Conservation (phyloP, 2,329 filamentous ascomycete genomes). For the Eutypella sp. region DNA sequence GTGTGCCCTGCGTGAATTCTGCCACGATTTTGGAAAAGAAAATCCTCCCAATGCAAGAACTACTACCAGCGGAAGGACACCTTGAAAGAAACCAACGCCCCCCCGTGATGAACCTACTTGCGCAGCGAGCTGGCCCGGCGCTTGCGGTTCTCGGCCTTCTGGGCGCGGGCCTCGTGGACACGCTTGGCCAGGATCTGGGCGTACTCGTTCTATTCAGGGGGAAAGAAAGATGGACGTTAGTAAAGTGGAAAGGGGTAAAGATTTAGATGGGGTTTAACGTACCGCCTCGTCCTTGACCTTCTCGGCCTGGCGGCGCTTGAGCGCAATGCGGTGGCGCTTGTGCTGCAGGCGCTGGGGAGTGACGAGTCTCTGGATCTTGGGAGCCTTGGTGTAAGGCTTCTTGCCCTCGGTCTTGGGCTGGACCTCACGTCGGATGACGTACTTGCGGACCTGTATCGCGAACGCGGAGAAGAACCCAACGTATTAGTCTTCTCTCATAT, state of each 20-base stretch:
- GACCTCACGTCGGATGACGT: conserved; percentile 98
- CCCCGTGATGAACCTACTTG: conserved; percentile 63
- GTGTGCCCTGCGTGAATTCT: no score
- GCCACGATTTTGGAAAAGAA: no score
- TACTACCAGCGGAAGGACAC: conserved; percentile 33
- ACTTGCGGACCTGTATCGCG: conserved; percentile 84
- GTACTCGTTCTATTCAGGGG: conserved; percentile 81
- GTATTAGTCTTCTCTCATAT: conserved; percentile 32
- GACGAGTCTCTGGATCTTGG: conserved; percentile 99
- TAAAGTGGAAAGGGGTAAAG: conserved; percentile 1
- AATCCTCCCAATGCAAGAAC: conserved; percentile 32
- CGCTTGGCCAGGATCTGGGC: conserved; percentile 94
- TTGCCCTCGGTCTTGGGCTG: conserved; percentile 96
- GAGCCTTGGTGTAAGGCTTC: conserved; percentile 98
- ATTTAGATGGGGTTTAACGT: conserved; percentile 40
- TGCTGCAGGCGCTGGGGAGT: conserved; percentile 99
- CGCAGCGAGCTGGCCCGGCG: conserved; percentile 91
- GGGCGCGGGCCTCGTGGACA: conserved; percentile 90
- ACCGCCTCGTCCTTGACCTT: conserved; percentile 98
- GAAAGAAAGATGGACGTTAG: no score
- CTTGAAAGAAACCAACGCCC: conserved; percentile 31
- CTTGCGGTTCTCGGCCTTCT: conserved; percentile 93
- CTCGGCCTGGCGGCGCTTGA: conserved; percentile 97
- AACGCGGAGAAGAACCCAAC: conserved; percentile 21
- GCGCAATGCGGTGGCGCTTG: conserved; percentile 96